Evolutionary conservation across 306 rosid genomes (phyloP).

Genomic region (Gynostemma pentaphyllum): DNA sequence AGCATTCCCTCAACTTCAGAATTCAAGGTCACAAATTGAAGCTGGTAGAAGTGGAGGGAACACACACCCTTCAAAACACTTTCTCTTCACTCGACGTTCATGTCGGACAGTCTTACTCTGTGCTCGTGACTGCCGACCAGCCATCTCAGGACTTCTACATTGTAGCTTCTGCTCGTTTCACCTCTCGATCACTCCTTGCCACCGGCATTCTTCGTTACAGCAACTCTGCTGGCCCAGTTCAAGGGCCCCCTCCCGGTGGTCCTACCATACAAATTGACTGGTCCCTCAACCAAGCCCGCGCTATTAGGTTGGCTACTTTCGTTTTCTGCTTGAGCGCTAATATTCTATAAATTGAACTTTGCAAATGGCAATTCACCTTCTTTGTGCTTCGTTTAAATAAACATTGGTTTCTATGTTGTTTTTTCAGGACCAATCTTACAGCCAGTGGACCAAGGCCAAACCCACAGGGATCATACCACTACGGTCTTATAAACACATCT

Average conservation of each 20-base stretch:
- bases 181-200: constrained; percentile 43
- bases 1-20: constrained; percentile 85
- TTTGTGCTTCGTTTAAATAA: too few species aligned
- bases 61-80: constrained; percentile 82
- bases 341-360: neutral
- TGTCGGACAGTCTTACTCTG: constrained; percentile 87
- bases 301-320: constrained; percentile 49
- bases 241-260: constrained; percentile 90
- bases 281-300: constrained; percentile 98
- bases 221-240: constrained; percentile 66
- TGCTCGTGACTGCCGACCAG: constrained; percentile 75
- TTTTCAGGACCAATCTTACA: constrained; percentile 16
- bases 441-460: constrained; percentile 22
- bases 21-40: constrained; percentile 77
- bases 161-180: constrained; percentile 70
- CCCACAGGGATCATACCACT: constrained; percentile 19
- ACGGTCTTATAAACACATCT: constrained; percentile 10
- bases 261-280: constrained; percentile 91
- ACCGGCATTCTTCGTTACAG: constrained; percentile 67
- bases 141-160: constrained; percentile 74
- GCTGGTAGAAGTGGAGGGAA: constrained; percentile 94
- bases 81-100: constrained; percentile 90
- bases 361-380: too few species aligned
- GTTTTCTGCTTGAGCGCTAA: neutral
- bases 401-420: too few species aligned